phyloP scores from a whole-genome alignment of 2,329 filamentous ascomycete genomes.

The Fusarium albidum region DNA sequence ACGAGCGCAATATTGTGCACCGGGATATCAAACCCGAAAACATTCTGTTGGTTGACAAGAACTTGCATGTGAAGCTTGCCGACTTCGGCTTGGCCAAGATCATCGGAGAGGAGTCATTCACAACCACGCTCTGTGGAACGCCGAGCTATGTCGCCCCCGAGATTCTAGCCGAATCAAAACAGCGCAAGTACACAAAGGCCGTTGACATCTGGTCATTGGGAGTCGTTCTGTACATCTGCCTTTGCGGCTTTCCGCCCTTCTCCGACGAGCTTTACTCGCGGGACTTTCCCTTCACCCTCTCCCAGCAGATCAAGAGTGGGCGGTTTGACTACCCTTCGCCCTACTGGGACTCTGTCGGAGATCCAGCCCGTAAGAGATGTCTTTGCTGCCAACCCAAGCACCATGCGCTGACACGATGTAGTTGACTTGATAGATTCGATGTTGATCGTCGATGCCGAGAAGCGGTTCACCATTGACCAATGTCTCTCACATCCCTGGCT shows the following conservation, averaged over 20 bases:
- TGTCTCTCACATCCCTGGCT: constrained; percentile 94
- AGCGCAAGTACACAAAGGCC: constrained; percentile 90
- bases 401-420: constrained; percentile 33
- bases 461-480: constrained; percentile 87
- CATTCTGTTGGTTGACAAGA: constrained; percentile 86
- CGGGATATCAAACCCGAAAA: constrained; percentile 98
- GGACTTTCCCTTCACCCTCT: constrained; percentile 86
- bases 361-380: constrained; percentile 70
- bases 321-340: constrained; percentile 95
- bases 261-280: constrained; percentile 86
- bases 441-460: constrained; percentile 86
- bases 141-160: constrained; percentile 97
- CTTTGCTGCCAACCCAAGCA: neutral
- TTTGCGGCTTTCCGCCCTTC: constrained; percentile 97
- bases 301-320: constrained; percentile 90
- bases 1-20: constrained; percentile 96
- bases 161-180: constrained; percentile 82
- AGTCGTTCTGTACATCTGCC: constrained; percentile 96
- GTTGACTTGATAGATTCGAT: constrained; percentile 94
- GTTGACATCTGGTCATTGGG: constrained; percentile 97
- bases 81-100: constrained; percentile 99
- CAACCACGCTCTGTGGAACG: constrained; percentile 95
- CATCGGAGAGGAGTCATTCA: constrained; percentile 98
- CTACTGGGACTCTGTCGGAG: constrained; percentile 74
- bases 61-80: constrained; percentile 87